Base-by-base conservation (phyloP, 805 yeast species). In the Saturnispora quitensis region DNA sequence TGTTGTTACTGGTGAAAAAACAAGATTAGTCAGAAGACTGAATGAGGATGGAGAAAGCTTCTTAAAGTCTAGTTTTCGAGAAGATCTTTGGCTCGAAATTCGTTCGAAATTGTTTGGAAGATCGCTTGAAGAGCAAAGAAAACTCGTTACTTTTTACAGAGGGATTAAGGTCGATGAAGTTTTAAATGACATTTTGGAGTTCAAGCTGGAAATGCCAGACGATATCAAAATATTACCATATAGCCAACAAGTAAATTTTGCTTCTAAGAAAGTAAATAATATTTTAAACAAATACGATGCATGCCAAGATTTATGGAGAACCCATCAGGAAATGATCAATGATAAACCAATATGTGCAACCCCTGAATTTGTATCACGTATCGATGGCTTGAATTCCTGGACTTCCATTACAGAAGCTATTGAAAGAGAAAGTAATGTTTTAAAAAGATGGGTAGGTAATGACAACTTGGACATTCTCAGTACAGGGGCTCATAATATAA, bases 1-100 rank as follows among this genome's bases (percentile, higher is more conserved):
- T 66, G 96, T 93, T 50, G 89, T 93, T 20, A 78, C 84, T 35
- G 84, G 91, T 12, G 99, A 93, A 62, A 93, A 91, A 68, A 83
- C 87, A 4, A 83, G 83, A 66, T 74, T 86, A 51, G 81, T 78
- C 15, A 77, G 75, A 49, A 81, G 76, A 36, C 64, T 67, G 25
- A 60, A 55, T 36, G 72, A 74, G 52, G 73, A 68, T 52, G 62
- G 65, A 51, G 84, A 80, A 56, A 65, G 74, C 50, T 70, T 77
- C 56, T 59, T 78, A 51, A 75, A 79, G 53, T 72, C 82, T 5
- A 72, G 79, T 5, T 77, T 78, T 62, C 81, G 80, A 56, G 86
- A 84, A 59, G 88, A 82, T 54, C 69, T 89, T 36, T 93, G 99
- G 99, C 68, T 87, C 50, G 96, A 91, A 24, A 77, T 93, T 18